These are phyloP conservation scores for Leishmania martiniquensis DNA, from an alignment of 208 protist genomes.

Conservation along the genomic window DNA sequence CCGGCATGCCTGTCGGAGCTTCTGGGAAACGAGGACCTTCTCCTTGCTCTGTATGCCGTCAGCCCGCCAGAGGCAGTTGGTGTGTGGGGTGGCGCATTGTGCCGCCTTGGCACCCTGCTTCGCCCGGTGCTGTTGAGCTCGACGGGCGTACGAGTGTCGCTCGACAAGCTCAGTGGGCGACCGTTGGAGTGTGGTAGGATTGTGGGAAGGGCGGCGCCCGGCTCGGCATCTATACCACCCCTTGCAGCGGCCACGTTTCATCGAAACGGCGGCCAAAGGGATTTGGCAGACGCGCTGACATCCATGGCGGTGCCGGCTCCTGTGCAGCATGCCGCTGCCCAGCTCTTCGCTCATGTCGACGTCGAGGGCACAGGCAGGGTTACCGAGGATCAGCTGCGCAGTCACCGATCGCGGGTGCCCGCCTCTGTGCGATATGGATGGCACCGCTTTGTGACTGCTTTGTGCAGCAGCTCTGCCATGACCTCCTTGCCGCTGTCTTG, in stretches of 20 bases:
- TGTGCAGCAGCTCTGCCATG: conserved; percentile 12
- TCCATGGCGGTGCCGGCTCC: conserved; percentile 31
- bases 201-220: background rate
- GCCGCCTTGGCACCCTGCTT: conserved; percentile 16
- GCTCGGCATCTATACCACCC: background rate
- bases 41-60: conserved; percentile 24
- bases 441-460: conserved; percentile 34
- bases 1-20: conserved; percentile 29
- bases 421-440: conserved; percentile 29
- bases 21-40: conserved; percentile 28
- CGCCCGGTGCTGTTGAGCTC: conserved; percentile 27
- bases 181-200: background rate
- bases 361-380: conserved; percentile 11
- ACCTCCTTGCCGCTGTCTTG: background rate
- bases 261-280: background rate
- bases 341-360: conserved; percentile 24
- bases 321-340: conserved; percentile 32
- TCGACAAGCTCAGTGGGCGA: conserved; percentile 12
- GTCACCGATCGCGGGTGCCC: conserved; percentile 25
- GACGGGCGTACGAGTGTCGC: conserved; percentile 27
- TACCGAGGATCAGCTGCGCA: conserved; percentile 34
- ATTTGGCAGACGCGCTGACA: background rate
- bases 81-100: conserved; percentile 31
- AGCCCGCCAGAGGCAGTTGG: conserved; percentile 16
- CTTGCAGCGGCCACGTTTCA: background rate